Conservation (phyloP, 768 basidiomycete species). For the Tricholoma sp. region DNA sequence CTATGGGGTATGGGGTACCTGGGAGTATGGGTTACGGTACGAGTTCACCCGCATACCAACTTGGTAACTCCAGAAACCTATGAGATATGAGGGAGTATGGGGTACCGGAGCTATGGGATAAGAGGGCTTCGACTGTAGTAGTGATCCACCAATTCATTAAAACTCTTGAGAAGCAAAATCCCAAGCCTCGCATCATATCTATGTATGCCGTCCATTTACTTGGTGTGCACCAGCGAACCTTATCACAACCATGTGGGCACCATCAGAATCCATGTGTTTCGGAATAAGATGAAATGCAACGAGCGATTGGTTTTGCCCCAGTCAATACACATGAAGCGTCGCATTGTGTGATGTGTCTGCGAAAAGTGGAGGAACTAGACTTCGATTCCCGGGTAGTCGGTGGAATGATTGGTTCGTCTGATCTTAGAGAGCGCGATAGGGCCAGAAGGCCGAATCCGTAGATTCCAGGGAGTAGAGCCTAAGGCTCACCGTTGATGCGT, state of each 20-base stretch:
- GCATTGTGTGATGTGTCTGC: neutral
- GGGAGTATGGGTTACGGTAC: too few species aligned
- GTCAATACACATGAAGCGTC: neutral
- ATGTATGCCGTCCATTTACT: too few species aligned
- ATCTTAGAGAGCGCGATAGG: neutral
- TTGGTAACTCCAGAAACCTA: too few species aligned
- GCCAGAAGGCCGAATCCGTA: neutral
- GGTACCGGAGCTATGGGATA: too few species aligned
- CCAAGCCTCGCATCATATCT: neutral
- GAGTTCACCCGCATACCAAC: too few species aligned
- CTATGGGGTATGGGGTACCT: too few species aligned
- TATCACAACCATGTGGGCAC: neutral
- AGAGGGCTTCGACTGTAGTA: too few species aligned
- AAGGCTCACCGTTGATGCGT: neutral
- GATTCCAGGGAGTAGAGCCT: neutral
- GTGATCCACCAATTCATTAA: neutral
- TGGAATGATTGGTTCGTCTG: neutral
- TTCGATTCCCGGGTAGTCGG: neutral
- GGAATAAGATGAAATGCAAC: neutral
- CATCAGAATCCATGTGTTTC: neutral
- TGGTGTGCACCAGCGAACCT: neutral
- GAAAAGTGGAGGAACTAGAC: neutral
- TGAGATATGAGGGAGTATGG: too few species aligned
- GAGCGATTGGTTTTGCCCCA: neutral
- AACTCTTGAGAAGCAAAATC: neutral